Evolutionary conservation across 1,284 basidiomycete genomes (phyloP).

Genomic region (Ustilago tritici): DNA sequence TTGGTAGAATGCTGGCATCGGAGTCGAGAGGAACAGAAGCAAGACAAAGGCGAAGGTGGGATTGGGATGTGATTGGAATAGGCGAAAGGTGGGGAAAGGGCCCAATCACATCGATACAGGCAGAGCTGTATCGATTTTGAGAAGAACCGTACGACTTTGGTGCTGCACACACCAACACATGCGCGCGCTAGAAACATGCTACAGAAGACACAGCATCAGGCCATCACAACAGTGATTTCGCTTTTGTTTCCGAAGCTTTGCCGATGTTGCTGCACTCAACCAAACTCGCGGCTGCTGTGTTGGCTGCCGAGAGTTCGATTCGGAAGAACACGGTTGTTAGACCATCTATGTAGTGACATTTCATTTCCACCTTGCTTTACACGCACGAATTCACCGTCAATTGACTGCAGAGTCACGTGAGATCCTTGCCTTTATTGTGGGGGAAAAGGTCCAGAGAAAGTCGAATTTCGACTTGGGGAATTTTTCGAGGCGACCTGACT

Average conservation of each 20-base stretch:
- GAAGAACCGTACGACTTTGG: constrained; percentile 41
- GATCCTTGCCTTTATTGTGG: constrained; percentile 3
- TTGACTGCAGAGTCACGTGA: constrained; percentile 5
- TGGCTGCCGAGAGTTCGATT: no score
- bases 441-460: not conserved
- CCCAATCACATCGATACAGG: constrained; percentile 19
- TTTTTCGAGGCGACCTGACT: not conserved
- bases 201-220: not conserved
- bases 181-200: not conserved
- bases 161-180: not conserved
- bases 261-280: no score
- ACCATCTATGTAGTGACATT: not conserved
- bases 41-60: not conserved
- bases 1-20: constrained; percentile 58
- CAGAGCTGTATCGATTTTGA: constrained; percentile 23
- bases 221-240: not conserved
- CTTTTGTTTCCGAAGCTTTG: not conserved
- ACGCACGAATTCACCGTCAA: not conserved
- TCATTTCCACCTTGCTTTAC: not conserved
- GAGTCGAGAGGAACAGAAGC: constrained; percentile 15
- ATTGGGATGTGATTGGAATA: constrained; percentile 10
- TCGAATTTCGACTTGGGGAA: constrained; percentile 3
- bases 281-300: no score
- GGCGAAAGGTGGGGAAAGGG: constrained; percentile 33
- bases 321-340: not conserved